Base-by-base conservation (phyloP, 805 yeast genomes). In the Jamesozyma piceae region DNA sequence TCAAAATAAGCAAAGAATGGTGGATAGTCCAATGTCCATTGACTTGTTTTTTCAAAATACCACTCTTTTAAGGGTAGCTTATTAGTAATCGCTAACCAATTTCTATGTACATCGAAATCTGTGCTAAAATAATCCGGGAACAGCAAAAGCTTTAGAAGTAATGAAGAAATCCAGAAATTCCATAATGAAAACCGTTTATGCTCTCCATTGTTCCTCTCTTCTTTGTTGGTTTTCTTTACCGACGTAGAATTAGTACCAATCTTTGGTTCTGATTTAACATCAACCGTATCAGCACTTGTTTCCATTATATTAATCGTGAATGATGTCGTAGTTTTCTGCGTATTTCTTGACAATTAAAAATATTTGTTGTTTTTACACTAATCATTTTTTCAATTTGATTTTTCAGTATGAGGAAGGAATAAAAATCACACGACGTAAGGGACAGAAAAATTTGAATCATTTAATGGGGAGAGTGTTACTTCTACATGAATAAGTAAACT, bases 1-100 rank as follows among this genome's bases (percentile, higher is more conserved):
- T 92, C 98, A 53, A 92, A 90, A 63, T 87, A 89, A 0, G 98
- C 98, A 63, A 92, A 92, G 54, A 88, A 85, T 0, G 99, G 99
- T 10, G 99, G 98, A 64, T 90, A 92, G 62, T 92, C 98, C 33
- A 92, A 66, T 0, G 97, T 92, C 97, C 97, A 92, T 57, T 83
- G 88, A 36, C 77, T 74, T 0, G 86, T 77, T 37, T 69, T 62
- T 49, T 92, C 95, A 34, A 71, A 59, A 58, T 92, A 92, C 99
- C 99, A 92, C 42, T 82, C 60, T 14, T 65, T 64, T 15, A 89
- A 38, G 0, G 97, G 97, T 17, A 89, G 63, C 4, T 72, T 71
- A 52, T 78, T 66, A 1, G 97, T 90, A 39, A 92, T 81, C 0
- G 98, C 95, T 18, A 92, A 72, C 98, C 98, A 92, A 58, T 92